A percentile compares a stretch with the other conserved stretches of the same genome.
Evolutionary conservation across 805 yeast genomes (phyloP).

Genomic region (Pichia occidentalis): DNA sequence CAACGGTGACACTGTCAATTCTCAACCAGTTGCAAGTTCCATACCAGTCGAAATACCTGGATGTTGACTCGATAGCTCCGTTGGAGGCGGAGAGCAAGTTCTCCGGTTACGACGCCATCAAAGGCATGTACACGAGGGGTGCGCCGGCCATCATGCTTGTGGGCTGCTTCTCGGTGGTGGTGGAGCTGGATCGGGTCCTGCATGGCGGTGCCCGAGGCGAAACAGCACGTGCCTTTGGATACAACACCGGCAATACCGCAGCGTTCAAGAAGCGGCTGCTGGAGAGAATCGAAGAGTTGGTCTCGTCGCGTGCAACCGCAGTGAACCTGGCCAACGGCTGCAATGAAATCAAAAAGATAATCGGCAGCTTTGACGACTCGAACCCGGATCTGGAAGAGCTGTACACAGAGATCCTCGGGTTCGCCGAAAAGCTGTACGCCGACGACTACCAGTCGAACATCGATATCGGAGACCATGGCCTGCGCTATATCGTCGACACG

Average conservation of each 20-base stretch:
- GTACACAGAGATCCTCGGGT: slow-evolving; percentile 33
- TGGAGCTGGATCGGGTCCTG: slow-evolving; percentile 46
- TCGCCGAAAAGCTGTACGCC: slow-evolving; percentile 51
- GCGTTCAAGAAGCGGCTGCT: slow-evolving; percentile 34
- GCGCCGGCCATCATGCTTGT: slow-evolving; percentile 98
- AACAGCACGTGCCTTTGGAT: slow-evolving; percentile 22
- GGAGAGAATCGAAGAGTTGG: slow-evolving; percentile 54
- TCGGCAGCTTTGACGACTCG: slow-evolving; percentile 14
- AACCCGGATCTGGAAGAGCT: slow-evolving; percentile 17
- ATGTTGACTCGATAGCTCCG: slow-evolving; percentile 49
- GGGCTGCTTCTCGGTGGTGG: slow-evolving; percentile 75
- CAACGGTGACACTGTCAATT: slow-evolving; percentile 42
- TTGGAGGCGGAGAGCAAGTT: slow-evolving; percentile 35
- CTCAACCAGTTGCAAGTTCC: slow-evolving; percentile 83
- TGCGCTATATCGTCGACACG: slow-evolving; percentile 49
- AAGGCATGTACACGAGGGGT: slow-evolving; percentile 90
- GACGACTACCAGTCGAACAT: slow-evolving; percentile 76
- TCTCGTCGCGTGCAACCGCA: slow-evolving; percentile 89
- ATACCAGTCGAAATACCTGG: slow-evolving; percentile 63
- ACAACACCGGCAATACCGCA: slow-evolving; percentile 16
- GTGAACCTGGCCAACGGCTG: slow-evolving; percentile 83
- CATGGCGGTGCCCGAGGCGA: slow-evolving; percentile 17
- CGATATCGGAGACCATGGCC: slow-evolving; percentile 76
- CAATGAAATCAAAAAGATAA: slow-evolving; percentile 36
- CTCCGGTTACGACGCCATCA: slow-evolving; percentile 81